These are phyloP conservation scores for Sophora flavescens DNA, from an alignment of 306 rosid species.

Conservation along the genomic window DNA sequence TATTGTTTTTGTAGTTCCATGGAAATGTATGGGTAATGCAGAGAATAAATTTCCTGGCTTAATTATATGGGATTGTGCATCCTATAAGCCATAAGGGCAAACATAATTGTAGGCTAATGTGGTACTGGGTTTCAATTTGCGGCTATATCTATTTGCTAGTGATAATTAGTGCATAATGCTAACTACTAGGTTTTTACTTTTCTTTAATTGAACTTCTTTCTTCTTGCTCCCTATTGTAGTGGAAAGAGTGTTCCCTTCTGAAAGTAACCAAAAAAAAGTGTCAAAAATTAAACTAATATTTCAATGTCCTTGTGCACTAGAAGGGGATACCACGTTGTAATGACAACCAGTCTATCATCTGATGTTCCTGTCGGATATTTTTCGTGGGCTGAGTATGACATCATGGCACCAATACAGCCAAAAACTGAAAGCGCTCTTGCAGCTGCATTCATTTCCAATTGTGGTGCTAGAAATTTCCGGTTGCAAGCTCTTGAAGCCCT, in stretches of 20 bases:
- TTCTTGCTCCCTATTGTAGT: constrained; percentile 17
- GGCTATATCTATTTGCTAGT: constrained; percentile 12
- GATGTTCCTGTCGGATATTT: constrained; percentile 99
- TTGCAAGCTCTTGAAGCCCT: constrained; percentile 95
- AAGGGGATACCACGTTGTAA: constrained; percentile 81
- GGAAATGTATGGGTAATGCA: constrained; percentile 34
- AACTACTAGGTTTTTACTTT: not conserved
- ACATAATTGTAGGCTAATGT: constrained; percentile 32
- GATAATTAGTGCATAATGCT: constrained; percentile 32
- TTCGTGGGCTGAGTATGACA: constrained; percentile 98
- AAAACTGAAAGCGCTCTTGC: constrained; percentile 91
- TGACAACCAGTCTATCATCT: constrained; percentile 98
- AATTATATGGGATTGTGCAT: constrained; percentile 11
- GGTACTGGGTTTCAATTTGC: constrained; percentile 29
- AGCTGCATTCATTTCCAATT: constrained; percentile 97
- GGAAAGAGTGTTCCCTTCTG: constrained; percentile 25
- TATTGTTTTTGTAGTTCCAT: constrained; percentile 29
- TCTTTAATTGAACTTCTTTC: constrained; percentile 24
- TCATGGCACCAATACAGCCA: constrained; percentile 87
- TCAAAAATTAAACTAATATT: constrained; percentile 45
- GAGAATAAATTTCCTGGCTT: constrained; percentile 17
- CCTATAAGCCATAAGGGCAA: not conserved
- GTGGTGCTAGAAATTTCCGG: constrained; percentile 95
- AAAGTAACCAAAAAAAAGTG: not conserved
- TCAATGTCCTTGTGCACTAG: constrained; percentile 52